phyloP scores from a whole-genome alignment of 345 rosid species.

The Melaleuca quinquenervia region DNA sequence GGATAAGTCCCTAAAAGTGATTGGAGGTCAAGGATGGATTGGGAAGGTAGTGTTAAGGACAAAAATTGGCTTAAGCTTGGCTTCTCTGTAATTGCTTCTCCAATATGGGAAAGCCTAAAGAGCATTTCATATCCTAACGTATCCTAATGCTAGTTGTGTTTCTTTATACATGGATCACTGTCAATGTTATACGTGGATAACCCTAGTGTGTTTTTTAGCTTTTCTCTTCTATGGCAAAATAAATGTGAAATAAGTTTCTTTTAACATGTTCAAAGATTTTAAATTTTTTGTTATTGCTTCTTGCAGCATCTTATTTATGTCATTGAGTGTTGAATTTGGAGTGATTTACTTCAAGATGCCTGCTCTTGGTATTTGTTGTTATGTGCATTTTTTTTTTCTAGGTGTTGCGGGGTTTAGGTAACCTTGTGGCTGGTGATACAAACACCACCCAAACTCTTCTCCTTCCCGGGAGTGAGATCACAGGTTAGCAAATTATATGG shows the following conservation, averaged over 20 bases:
- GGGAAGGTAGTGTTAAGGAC: background rate
- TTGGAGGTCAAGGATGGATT: background rate
- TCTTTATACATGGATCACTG: background rate
- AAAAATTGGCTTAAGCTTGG: background rate
- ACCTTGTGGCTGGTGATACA: conserved; percentile 86
- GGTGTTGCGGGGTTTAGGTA: conserved; percentile 88
- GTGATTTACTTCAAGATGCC: background rate
- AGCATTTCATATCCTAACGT: background rate
- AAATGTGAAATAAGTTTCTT: background rate
- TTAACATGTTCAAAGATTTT: background rate
- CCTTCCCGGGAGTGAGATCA: conserved; percentile 49
- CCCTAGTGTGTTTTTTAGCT: background rate
- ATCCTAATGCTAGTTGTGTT: background rate
- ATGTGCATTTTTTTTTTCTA: conserved; percentile 2
- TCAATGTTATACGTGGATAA: background rate
- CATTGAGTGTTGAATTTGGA: background rate
- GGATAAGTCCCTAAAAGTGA: background rate
- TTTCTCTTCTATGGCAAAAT: background rate
- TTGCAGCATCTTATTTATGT: background rate
- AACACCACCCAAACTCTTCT: conserved; percentile 46
- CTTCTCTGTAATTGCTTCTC: background rate
- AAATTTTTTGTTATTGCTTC: background rate
- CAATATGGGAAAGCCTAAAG: background rate
- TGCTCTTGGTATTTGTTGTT: background rate
- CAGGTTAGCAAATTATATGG: conserved; percentile 38